Evolutionary conservation across 768 basidiomycete genomes (phyloP).

Genomic region (Ephemerocybe angulata): DNA sequence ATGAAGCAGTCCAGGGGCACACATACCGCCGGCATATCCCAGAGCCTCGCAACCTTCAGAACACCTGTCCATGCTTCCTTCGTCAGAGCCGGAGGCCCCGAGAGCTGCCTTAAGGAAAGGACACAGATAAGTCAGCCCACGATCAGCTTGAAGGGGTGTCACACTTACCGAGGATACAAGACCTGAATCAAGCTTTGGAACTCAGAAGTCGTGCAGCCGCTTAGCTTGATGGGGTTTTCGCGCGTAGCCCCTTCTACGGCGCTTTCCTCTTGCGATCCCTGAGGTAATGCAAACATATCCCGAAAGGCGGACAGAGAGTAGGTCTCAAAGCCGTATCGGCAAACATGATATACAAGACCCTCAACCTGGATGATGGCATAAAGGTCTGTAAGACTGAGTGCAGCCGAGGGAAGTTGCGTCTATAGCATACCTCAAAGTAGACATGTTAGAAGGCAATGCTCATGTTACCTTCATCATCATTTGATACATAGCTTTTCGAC

Average conservation of each 20-base stretch:
- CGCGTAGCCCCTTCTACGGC: background rate
- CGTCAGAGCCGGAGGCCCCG: background rate
- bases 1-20: no score
- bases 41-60: background rate
- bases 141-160: no score
- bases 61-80: background rate
- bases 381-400: no score
- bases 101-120: background rate
- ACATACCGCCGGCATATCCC: conserved; percentile 1
- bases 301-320: background rate
- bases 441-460: no score
- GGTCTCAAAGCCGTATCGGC: background rate
- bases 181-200: background rate
- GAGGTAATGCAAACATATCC: background rate
- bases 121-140: no score
- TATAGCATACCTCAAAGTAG: no score
- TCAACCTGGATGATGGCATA: no score
- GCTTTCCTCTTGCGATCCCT: background rate
- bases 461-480: no score
- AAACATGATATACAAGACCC: background rate
- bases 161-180: background rate
- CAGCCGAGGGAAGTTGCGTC: no score
- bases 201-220: background rate
- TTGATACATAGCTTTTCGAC: no score
- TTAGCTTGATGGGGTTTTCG: background rate